Evolutionary conservation across 1,284 basidiomycete species (phyloP), one percentile per base, ranked within the genome.

Genomic region (Ustilago shanxiensis): DNA sequence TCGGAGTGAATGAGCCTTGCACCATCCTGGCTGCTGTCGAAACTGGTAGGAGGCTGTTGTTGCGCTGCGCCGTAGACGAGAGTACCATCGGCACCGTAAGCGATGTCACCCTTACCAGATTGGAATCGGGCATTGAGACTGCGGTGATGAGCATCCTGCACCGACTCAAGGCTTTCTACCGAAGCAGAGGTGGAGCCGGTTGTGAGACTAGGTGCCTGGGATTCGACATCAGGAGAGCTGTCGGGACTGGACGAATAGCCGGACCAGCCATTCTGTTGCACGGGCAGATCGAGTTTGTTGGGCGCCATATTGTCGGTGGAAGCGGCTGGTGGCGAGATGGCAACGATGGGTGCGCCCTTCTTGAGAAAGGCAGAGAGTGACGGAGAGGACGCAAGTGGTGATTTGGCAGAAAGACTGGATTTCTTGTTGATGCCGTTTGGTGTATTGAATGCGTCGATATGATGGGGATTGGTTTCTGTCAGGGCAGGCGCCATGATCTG

Each of bases 1-100:
- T 95, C 93, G 39, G 92, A 90, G 87, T 95, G 93, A 39, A 86
- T 69, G 22, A 87, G 81, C 26, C 68, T 52, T 28, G 79, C 80
- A 22, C 80, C 81, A 45, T 81, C 69, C 29, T 66, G 50, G 50
- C 72, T 72, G 67, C 65, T 74, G 22, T 72, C 72, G 58, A 56
- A 66, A 58, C 72, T 72, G 24, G 72, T 77, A 7, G 75, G 68
- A n/a, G 72, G 72, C 58, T 76, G 66, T 31, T 49, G 44, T 22
- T 55, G 44, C 24, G 71, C 39, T 10, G 65, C 54, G 20, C 59
- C 31, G 39, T 63, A 65, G 9, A 53, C 60, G 11, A 72, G 33
- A 10, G 58, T 50, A 26, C 49, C 50, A 31, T 63, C 49, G 24
- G 71, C 35, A n/a, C 54, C 55, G 31, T 50, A 57, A 7, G 55